Percentiles rank a stretch among this genome's conserved stretches.
These are phyloP conservation scores for Phytophthora boehmeriae DNA, from an alignment of 352 stramenopile species.

Conservation along the genomic window DNA sequence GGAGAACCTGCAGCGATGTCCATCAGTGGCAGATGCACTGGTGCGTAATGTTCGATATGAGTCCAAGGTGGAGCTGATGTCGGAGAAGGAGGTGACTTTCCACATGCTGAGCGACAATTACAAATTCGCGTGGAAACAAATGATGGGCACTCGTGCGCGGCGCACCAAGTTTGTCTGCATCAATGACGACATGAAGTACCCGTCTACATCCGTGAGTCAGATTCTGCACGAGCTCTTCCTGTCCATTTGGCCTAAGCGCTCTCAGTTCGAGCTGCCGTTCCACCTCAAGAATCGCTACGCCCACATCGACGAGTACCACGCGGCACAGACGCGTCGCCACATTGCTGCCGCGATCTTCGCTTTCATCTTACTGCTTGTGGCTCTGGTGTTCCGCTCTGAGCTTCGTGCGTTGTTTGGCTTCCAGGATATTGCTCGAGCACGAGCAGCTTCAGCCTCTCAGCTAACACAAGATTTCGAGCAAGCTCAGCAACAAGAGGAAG, in stretches of 20 bases:
- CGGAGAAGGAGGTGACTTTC: slow-evolving; percentile 92
- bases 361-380: slow-evolving; percentile 43
- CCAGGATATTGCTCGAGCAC: slow-evolving; percentile 67
- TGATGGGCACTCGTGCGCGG: slow-evolving; percentile 91
- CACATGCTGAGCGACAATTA: slow-evolving; percentile 95
- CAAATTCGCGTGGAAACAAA: slow-evolving; percentile 88
- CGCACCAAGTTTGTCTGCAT: slow-evolving; percentile 97
- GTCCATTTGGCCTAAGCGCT: slow-evolving; percentile 91
- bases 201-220: slow-evolving; percentile 78
- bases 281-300: slow-evolving; percentile 87
- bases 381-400: slow-evolving; percentile 61
- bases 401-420: slow-evolving; percentile 67
- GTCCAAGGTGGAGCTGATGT: slow-evolving; percentile 64
- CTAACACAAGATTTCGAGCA: slow-evolving; percentile 58
- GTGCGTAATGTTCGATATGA: slow-evolving; percentile 73
- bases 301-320: slow-evolving; percentile 82
- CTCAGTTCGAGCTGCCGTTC: slow-evolving; percentile 91
- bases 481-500: slow-evolving; percentile 16
- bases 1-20: slow-evolving; percentile 58
- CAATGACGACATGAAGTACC: slow-evolving; percentile 95
- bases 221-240: slow-evolving; percentile 94
- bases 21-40: slow-evolving; percentile 53
- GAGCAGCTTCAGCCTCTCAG: slow-evolving; percentile 69
- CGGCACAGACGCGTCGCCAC: slow-evolving; percentile 53
- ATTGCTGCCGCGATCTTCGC: slow-evolving; percentile 38